These are phyloP conservation scores for Phoma sp. DNA, from an alignment of 2,329 filamentous ascomycete species.

Conservation along the genomic window DNA sequence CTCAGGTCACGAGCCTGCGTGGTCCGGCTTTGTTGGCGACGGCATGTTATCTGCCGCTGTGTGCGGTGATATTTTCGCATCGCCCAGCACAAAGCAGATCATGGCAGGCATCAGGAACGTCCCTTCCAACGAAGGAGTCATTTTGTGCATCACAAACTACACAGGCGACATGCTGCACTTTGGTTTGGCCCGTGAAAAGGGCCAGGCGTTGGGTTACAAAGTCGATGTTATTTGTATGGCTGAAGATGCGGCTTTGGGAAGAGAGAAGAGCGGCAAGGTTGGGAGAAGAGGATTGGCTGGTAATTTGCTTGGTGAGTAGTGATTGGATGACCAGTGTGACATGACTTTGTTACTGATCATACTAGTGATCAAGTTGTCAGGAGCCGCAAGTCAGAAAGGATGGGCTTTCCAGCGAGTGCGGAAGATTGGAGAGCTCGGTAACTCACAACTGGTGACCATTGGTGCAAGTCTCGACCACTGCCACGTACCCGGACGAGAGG, in stretches of 20 bases:
- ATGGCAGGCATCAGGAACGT: conserved; percentile 56
- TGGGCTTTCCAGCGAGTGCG: conserved; percentile 54
- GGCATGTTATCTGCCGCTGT: conserved; percentile 57
- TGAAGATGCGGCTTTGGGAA: conserved; percentile 56
- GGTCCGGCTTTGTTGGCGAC: conserved; percentile 57
- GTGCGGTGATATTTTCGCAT: conserved; percentile 57
- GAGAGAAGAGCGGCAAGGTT: conserved; percentile 56
- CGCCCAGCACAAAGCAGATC: conserved; percentile 56
- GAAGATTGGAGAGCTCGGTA: conserved; percentile 53
- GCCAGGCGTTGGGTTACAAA: conserved; percentile 52
- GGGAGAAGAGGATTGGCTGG: conserved; percentile 58
- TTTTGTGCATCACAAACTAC: conserved; percentile 58
- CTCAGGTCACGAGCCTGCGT: conserved; percentile 57
- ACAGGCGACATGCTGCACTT: conserved; percentile 59
- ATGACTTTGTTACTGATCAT: conserved; percentile 12
- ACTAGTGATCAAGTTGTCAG: conserved; percentile 55
- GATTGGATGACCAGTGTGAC: background rate
- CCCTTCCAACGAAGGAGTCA: conserved; percentile 53
- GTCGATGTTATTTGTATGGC: conserved; percentile 57
- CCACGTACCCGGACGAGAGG: conserved; percentile 58
- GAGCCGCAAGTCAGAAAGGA: conserved; percentile 52
- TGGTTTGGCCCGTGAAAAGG: conserved; percentile 56
- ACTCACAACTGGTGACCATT: conserved; percentile 56
- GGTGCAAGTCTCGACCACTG: conserved; percentile 60
- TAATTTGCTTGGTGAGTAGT: conserved; percentile 52